Evolutionary conservation across 352 stramenopile species (phyloP), one percentile per base, ranked within the genome.

Genomic region (Globisporangium paroecandrum): DNA sequence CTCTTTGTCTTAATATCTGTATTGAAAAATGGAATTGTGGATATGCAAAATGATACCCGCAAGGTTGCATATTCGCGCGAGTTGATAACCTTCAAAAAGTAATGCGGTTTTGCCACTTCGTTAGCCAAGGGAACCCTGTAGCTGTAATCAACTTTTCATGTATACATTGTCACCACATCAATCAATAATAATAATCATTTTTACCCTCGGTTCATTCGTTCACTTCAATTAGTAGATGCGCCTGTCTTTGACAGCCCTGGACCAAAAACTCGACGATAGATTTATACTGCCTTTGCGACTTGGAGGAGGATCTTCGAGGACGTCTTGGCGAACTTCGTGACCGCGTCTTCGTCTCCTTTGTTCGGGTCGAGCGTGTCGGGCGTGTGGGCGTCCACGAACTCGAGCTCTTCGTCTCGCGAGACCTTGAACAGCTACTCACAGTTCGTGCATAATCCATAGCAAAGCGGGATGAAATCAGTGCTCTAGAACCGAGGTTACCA

Each of bases 371-470:
- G 58, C 15, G 68, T 63, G 46, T 89, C 84, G 4, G 77, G 81
- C 20, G 79, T 82, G 65, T 86, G 73, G 0, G 68, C 70, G 58
- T 92, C 84, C 43, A 93, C 82, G 46, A 89, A 91, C 62, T 81
- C 71, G 62, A 91, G 78, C 69, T 95, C 87, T 60, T 90, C 82
- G 60, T 95, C 84, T 36, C 87, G 81, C 47, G 81, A 58, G 27
- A 64, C 64, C 62, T 93, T 93, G 62, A 95, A 92, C 15, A 94
- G 64, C 85, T 94, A 25, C 25, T 25, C 9, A 43, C 15, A 36
- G 20, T 18, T 65, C 29, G 32, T 51, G 29, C 41, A 46, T 24
- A 22, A 58, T 36, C 27, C 25, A 58, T 29, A 58, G 53, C 38
- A 46, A 46, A 13, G 15, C 38, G 15, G 13, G 20, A n/a, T 12